Percentiles rank a stretch among this genome's conserved stretches.
phyloP scores from a whole-genome alignment of 2,329 filamentous ascomycete genomes.

The Fusarium napiforme region DNA sequence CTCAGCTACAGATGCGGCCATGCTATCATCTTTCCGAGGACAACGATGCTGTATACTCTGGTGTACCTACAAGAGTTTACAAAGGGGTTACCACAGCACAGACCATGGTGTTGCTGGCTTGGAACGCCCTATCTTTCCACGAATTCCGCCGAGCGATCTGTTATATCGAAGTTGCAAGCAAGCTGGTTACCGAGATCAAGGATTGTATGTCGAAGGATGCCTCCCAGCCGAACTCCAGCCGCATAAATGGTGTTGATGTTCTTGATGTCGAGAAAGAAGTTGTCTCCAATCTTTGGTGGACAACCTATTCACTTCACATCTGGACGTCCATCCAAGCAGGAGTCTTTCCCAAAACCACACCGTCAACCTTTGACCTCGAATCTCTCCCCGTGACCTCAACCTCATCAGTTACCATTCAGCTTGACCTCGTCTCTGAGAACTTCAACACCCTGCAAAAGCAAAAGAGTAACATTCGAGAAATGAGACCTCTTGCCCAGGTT shows the following conservation, averaged over 20 bases:
- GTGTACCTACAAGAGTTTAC: constrained; percentile 49
- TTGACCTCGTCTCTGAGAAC: constrained; percentile 52
- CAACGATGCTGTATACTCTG: constrained; percentile 40
- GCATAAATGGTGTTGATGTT: constrained; percentile 56
- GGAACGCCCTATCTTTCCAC: constrained; percentile 49
- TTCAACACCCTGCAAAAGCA: constrained; percentile 52
- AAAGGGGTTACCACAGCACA: constrained; percentile 49
- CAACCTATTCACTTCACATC: constrained; percentile 51
- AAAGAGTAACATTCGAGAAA: constrained; percentile 49
- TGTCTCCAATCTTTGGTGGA: constrained; percentile 54
- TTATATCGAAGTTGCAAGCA: constrained; percentile 50
- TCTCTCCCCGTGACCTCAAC: constrained; percentile 47
- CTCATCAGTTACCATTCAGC: constrained; percentile 46
- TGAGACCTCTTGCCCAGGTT: constrained; percentile 51
- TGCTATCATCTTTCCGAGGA: constrained; percentile 31
- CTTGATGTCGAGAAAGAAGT: constrained; percentile 54
- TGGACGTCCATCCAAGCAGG: constrained; percentile 54
- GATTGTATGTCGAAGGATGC: constrained; percentile 45
- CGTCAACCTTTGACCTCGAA: constrained; percentile 42
- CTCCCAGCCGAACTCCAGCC: constrained; percentile 46
- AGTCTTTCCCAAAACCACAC: constrained; percentile 39
- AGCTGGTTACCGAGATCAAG: constrained; percentile 47
- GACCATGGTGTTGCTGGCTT: constrained; percentile 50
- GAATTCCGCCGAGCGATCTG: constrained; percentile 50
- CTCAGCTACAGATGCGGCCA: constrained; percentile 47